Evolutionary conservation across 345 rosid genomes (phyloP).

Genomic region (Xanthoceras sorbifolium): DNA sequence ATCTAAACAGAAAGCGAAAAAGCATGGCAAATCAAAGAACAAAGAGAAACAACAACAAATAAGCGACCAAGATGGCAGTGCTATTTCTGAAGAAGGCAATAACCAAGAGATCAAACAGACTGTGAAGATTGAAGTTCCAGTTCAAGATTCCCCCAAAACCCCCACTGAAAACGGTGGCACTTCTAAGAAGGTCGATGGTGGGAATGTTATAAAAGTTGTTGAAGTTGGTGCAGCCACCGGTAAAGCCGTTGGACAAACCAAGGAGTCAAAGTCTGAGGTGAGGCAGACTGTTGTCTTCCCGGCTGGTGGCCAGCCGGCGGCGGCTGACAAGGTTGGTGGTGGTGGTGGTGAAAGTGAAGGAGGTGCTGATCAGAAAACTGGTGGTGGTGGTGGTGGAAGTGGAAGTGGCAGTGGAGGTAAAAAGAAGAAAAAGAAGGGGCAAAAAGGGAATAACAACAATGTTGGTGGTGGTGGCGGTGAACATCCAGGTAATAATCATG

Average conservation of each 20-base stretch:
- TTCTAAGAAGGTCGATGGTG: slow-evolving; percentile 19
- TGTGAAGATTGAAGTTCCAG: slow-evolving; percentile 19
- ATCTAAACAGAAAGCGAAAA: slow-evolving; percentile 35
- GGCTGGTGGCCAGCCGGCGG: slow-evolving; percentile 32
- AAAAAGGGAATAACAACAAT: slow-evolving; percentile 30
- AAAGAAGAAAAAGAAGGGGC: slow-evolving; percentile 75
- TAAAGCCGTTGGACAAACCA: slow-evolving; percentile 12
- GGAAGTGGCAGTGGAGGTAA: slow-evolving; percentile 36
- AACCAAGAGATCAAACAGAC: slow-evolving; percentile 21
- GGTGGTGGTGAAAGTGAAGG: slow-evolving; percentile 10
- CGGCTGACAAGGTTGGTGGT: slow-evolving; percentile 30
- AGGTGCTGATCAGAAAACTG: slow-evolving; percentile 20
- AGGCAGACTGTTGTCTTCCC: slow-evolving; percentile 24
- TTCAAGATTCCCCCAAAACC: slow-evolving; percentile 21
- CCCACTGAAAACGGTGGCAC: slow-evolving; percentile 25
- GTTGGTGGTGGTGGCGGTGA: neutral
- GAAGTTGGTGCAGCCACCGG: neutral
- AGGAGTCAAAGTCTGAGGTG: slow-evolving; percentile 35
- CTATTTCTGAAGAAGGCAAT: slow-evolving; percentile 29
- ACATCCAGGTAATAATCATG: slow-evolving; percentile 18
- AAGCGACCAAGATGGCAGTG: slow-evolving; percentile 42
- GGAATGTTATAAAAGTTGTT: slow-evolving; percentile 12
- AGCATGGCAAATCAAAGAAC: slow-evolving; percentile 41
- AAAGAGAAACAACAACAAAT: slow-evolving; percentile 38
- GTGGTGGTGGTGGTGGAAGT: slow-evolving; percentile 23